Conservation (phyloP, 164 flowering plant species). For the Hamamelis virginiana region DNA sequence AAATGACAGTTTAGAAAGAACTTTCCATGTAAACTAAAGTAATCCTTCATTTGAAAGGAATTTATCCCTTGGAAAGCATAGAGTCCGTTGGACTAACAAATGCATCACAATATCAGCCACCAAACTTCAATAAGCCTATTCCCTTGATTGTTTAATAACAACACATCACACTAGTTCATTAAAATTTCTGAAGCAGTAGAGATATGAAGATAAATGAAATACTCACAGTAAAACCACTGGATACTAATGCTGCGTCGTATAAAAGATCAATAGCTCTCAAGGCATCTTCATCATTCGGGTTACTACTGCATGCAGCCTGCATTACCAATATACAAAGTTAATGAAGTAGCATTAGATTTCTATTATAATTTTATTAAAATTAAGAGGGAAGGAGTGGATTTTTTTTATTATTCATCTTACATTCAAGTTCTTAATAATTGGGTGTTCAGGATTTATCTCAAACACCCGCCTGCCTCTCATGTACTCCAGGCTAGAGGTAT, state of each 20-base stretch:
- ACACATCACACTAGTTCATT: no score
- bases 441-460: slow-evolving; percentile 85
- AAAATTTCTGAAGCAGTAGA: not conserved
- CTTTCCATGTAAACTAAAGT: no score
- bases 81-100: no score
- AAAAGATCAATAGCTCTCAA: slow-evolving; percentile 69
- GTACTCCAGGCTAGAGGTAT: slow-evolving; percentile 62
- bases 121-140: no score
- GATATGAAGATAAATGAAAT: not conserved
- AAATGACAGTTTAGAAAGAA: no score
- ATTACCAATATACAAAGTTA: slow-evolving; percentile 1
- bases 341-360: not conserved
- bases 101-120: no score
- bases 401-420: slow-evolving; percentile 29
- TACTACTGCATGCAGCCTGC: slow-evolving; percentile 62
- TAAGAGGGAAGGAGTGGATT: not conserved
- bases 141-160: no score
- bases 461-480: slow-evolving; percentile 86
- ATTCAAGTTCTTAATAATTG: slow-evolving; percentile 58
- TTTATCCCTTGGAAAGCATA: no score
- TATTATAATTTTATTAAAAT: not conserved
- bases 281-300: slow-evolving; percentile 66
- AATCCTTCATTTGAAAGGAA: no score
- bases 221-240: slow-evolving; percentile 88
- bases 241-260: slow-evolving; percentile 66